Evolutionary conservation across 208 protist species (phyloP), one percentile per base, ranked within the genome.

Genomic region (Paratrypanosoma confusum): DNA sequence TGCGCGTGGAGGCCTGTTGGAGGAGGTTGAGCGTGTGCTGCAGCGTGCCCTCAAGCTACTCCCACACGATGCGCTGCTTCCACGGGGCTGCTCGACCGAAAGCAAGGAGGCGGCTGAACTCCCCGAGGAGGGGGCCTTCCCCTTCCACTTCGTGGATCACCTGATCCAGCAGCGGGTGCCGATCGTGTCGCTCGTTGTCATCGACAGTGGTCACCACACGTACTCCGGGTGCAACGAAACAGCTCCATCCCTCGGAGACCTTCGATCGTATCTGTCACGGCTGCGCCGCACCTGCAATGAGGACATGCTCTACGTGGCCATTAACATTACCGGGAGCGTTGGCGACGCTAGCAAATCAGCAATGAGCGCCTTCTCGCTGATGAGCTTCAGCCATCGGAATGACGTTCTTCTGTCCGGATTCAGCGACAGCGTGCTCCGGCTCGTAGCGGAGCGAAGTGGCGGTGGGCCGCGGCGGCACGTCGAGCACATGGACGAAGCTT

Each of bases 391-490:
- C 14, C 84, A 97, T 43, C 70, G 56, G 52, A 95, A 96, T 38
- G 87, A 97, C 44, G 51, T 96, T 10, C 51, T 95, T 2, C 39
- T 97, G 26, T 75, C 64, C 1, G 95, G 93, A 22, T 97, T 95
- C 57, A 86, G 65, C 46, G 91, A 96, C 20, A 44, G 66, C 21
- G 85, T 97, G 32, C 50, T 97, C 16, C 75, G 83, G 23, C 81
- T 96, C 47, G 75, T 97, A 25, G 93, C 91, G 18, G 83, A 96
- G 63, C 53, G 85, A 8, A 54, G 62, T 35, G 50, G 54, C 36
- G 67, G 71, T 13, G 75, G 85, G 5, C 18, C 81, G 13, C 62
- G 84, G 16, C 35, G 74, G 21, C 52, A 71, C 31, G 61, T 95
- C 26, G 83, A 97, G 58, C 61, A 73, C 1, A 79, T 81, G 8